These are phyloP conservation scores for Ceratobasidium sp. DNA, from an alignment of 1,284 basidiomycete species.

Conservation along the genomic window DNA sequence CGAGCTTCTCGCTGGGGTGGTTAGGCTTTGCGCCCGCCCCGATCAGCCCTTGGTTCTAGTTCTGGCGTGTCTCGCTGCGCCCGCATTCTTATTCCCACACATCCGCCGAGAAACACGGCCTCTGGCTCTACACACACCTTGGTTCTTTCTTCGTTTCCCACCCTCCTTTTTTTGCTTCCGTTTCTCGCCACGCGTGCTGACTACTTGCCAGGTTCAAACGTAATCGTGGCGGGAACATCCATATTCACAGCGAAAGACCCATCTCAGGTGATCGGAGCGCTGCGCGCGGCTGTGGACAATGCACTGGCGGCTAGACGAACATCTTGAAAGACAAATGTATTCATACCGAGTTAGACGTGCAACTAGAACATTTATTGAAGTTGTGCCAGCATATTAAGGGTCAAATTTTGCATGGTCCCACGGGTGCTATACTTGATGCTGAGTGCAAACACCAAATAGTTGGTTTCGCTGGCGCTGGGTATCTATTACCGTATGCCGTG, in stretches of 20 bases:
- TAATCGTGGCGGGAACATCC: slow-evolving; percentile 97
- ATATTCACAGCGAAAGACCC: slow-evolving; percentile 88
- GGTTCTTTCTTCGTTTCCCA: not conserved
- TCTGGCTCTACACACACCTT: not conserved
- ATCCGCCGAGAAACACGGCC: not conserved
- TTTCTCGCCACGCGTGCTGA: slow-evolving; percentile 16
- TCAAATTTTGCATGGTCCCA: not conserved
- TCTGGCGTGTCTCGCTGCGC: not conserved
- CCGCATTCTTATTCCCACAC: slow-evolving; percentile 23
- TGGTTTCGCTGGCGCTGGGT: not conserved
- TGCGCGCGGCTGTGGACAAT: slow-evolving; percentile 77
- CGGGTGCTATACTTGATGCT: too few relatives aligned
- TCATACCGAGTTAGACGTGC: slow-evolving; percentile 22
- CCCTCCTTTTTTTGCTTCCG: slow-evolving; percentile 13
- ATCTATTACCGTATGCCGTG: too few relatives aligned
- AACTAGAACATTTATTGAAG: slow-evolving; percentile 33
- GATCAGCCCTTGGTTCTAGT: slow-evolving; percentile 9
- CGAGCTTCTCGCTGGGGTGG: not conserved
- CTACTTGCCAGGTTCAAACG: slow-evolving; percentile 81
- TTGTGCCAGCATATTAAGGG: not conserved
- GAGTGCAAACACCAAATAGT: too few relatives aligned
- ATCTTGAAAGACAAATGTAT: not conserved
- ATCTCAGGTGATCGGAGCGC: slow-evolving; percentile 75
- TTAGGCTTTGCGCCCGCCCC: not conserved
- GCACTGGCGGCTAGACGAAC: slow-evolving; percentile 54